Base-by-base conservation (phyloP, 2,329 filamentous ascomycete genomes). In the Botrytis porri region DNA sequence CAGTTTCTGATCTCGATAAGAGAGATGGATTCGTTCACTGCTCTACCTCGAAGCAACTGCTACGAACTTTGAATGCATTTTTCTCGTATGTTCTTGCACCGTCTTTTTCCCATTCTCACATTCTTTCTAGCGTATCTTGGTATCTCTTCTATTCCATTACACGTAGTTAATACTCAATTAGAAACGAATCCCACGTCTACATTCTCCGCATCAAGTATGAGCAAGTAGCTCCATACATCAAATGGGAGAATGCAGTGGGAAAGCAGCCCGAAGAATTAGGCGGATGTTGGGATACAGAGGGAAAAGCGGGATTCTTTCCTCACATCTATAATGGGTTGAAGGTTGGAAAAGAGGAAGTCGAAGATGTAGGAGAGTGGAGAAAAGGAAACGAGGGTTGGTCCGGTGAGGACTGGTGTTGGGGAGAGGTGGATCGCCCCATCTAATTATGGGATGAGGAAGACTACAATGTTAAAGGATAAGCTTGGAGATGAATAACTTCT, bases 301-400 rank as follows among this genome's bases (percentile, higher is more conserved):
- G 74, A 1, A 69, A 72, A 32, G 72, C 63, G 14, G 77, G 77
- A 0, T 77, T 76, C 4, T 80, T 79, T 67, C 78, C 79, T 32
- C 79, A 80, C 73, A 74, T 80, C 59, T 77, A 80, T 75, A 77
- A 79, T 72, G 76, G 72, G 32, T 71, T 79, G 66, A 78, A 74
- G 57, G 41, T 80, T 32, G 79, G 78, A 14, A 75, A 72, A 35
- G 75, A 77, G 25, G 78, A 80, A 67, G 74, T 79, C 35, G 77
- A 79, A n/a, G 70, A 66, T 51, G 66, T 77, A 12, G 75, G 73
- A 29, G 70, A 66, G 41, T 80, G 78, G 77, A 69, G 66, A 39
- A 74, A 70, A 51, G 74, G 39, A 2, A 73, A 61, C 1, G 74
- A 61, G 7, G 66, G 9, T 9, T 80, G 78, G 78, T 61, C 57